Evolutionary conservation across 208 protist species (phyloP), one percentile per base, ranked within the genome.

Genomic region (Plasmodiophora brassicae): DNA sequence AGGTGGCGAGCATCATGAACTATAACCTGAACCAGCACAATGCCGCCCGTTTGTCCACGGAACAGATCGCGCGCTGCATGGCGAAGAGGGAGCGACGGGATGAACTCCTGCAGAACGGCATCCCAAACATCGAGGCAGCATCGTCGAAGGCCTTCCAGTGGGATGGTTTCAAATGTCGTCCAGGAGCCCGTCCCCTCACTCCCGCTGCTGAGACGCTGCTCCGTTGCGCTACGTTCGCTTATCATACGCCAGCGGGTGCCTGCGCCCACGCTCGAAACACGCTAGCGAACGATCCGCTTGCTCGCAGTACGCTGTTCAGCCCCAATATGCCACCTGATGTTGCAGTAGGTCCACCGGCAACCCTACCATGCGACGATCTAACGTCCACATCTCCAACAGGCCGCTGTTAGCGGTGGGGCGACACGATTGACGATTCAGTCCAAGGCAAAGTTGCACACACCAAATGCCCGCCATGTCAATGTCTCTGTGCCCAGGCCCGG

Each of bases 1-100:
- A 78, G 41, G 65, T 78, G 32, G 65, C 65, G 32, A 78, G 65
- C n/a, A 32, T 78, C 5, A 5, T 78, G 5, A 32, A 32, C 14
- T 78, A 78, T 78, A 78, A 78, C n/a, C n/a, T 36, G 32, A 78
- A 78, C 41, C 65, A 78, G n/a, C 5, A 78, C 5, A 78, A 78
- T 32, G 65, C 41, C 14, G 32, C 65, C 65, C 32, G 41, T 14
- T 38, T 78, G n/a, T 38, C 65, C 32, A 78, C 32, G 65, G 14
- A 32, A 14, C 65, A 78, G n/a, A 78, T 78, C n/a, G 65, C 65
- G 32, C n/a, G 65, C 65, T 78, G 65, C 65, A 38, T 78, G 65
- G 41, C 32, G 65, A 44, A n/a, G n/a, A 14, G 32, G 65, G 32
- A 78, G 41, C 65, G 5, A 44, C 65, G 65, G 20, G 32, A 78